These are phyloP conservation scores for Nematodospora anomalae DNA, from an alignment of 1,139 yeast species.

Conservation along the genomic window DNA sequence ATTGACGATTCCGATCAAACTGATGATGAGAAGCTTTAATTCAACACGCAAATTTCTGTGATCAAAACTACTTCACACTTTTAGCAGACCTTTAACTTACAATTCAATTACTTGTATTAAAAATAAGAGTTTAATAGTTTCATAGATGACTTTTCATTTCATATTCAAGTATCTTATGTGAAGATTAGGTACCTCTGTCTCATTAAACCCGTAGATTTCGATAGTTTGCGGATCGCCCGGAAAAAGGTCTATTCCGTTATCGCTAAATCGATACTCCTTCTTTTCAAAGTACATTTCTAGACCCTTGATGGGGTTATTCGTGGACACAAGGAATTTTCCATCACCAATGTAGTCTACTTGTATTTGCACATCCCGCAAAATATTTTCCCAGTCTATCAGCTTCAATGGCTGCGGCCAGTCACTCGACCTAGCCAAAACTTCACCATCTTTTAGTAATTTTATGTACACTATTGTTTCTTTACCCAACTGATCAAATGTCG, in stretches of 20 bases:
- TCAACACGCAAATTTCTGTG: not conserved
- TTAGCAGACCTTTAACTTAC: too few species aligned
- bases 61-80: not conserved
- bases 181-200: constrained; percentile 3
- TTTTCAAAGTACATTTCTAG: constrained; percentile 36
- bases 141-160: not conserved
- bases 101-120: too few species aligned
- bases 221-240: constrained; percentile 28
- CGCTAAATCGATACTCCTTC: constrained; percentile 25
- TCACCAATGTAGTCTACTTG: constrained; percentile 15
- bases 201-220: constrained; percentile 4
- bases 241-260: constrained; percentile 47
- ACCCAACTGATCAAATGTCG: constrained; percentile 21
- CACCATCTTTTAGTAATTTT: constrained; percentile 17
- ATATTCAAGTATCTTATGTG: constrained; percentile 3
- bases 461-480: constrained; percentile 23
- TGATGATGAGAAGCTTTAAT: constrained; percentile 16
- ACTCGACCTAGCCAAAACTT: constrained; percentile 31
- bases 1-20: constrained; percentile 29
- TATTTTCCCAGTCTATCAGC: constrained; percentile 32
- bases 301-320: constrained; percentile 44
- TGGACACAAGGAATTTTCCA: constrained; percentile 20
- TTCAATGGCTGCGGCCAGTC: constrained; percentile 61
- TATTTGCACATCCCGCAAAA: constrained; percentile 11
- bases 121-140: not conserved